These are phyloP conservation scores for Zygosaccharomyces sapae DNA, from an alignment of 1,139 yeast genomes.

Conservation along the genomic window DNA sequence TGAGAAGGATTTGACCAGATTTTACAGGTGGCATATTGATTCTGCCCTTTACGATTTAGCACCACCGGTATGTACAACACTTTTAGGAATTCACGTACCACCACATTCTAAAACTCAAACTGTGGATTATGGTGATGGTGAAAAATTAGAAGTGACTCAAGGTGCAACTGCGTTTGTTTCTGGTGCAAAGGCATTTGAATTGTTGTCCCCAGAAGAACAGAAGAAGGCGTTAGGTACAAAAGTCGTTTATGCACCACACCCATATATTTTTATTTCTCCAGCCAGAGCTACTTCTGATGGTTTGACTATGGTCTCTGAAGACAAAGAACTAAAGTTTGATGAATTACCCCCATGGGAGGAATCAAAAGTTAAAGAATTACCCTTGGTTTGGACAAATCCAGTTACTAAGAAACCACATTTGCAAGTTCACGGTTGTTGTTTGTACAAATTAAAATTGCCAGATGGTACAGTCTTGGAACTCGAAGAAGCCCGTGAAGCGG, in stretches of 20 bases:
- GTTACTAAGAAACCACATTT: slow-evolving; percentile 75
- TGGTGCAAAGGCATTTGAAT: slow-evolving; percentile 70
- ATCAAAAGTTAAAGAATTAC: slow-evolving; percentile 66
- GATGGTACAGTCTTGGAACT: slow-evolving; percentile 57
- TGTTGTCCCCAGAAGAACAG: slow-evolving; percentile 64
- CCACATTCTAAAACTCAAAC: slow-evolving; percentile 39
- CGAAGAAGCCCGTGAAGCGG: slow-evolving; percentile 66
- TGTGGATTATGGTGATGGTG: slow-evolving; percentile 67
- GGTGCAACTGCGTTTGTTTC: slow-evolving; percentile 87
- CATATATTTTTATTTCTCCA: slow-evolving; percentile 76
- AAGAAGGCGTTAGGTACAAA: slow-evolving; percentile 68
- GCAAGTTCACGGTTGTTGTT: slow-evolving; percentile 85
- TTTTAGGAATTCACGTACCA: slow-evolving; percentile 80
- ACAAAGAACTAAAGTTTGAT: slow-evolving; percentile 61
- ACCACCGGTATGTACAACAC: slow-evolving; percentile 81
- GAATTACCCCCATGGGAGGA: slow-evolving; percentile 80
- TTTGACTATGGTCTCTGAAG: slow-evolving; percentile 76
- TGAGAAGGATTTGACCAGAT: slow-evolving; percentile 58
- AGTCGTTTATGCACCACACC: slow-evolving; percentile 87
- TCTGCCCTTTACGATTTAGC: slow-evolving; percentile 80
- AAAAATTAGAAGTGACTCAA: slow-evolving; percentile 61
- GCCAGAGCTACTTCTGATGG: slow-evolving; percentile 84
- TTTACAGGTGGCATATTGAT: slow-evolving; percentile 91
- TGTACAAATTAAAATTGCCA: slow-evolving; percentile 56
- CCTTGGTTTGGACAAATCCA: slow-evolving; percentile 92